Percentiles rank a stretch among this genome's conserved stretches.
Evolutionary conservation across 75 land plant genomes (phyloP).

Genomic region (Sequoia sempervirens): DNA sequence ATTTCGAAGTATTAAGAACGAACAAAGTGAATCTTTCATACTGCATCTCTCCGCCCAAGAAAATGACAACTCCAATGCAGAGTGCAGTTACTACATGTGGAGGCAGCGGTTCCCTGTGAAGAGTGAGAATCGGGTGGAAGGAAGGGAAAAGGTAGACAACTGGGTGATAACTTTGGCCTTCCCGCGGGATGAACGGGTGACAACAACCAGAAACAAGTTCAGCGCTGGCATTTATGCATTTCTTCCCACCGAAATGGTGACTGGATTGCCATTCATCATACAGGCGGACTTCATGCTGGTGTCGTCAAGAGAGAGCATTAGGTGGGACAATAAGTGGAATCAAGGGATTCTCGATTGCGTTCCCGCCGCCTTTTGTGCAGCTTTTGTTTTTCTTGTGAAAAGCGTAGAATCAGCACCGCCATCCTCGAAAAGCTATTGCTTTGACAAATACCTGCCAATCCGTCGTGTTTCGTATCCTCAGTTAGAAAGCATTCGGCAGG

Average conservation of each 20-base stretch:
- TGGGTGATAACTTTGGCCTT: no score
- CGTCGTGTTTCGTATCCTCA: no score
- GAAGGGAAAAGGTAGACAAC: no score
- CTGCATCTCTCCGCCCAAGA: conserved; percentile 19
- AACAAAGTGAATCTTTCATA: conserved; percentile 38
- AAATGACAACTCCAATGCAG: no score
- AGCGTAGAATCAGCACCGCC: conserved; percentile 10
- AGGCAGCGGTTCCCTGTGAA: no score
- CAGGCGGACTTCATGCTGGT: conserved; percentile 59
- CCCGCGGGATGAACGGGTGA: conserved; percentile 7
- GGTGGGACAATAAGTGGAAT: conserved; percentile 52
- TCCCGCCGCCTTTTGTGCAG: conserved; percentile 45
- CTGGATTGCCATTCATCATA: conserved; percentile 60
- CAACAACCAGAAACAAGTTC: neutral
- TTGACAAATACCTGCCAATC: conserved; percentile 30
- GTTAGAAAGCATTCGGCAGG: no score
- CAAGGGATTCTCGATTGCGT: conserved; percentile 55
- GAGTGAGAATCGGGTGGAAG: no score
- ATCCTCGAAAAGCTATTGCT: conserved; percentile 10
- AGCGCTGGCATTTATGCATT: conserved; percentile 48
- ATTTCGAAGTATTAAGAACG: conserved; percentile 23
- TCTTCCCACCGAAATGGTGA: conserved; percentile 54
- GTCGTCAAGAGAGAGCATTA: conserved; percentile 46
- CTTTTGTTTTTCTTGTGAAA: conserved; percentile 13
- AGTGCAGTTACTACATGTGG: no score